These are phyloP conservation scores for Colletotrichum sp. DNA, from an alignment of 2,329 filamentous ascomycete genomes.

Conservation along the genomic window DNA sequence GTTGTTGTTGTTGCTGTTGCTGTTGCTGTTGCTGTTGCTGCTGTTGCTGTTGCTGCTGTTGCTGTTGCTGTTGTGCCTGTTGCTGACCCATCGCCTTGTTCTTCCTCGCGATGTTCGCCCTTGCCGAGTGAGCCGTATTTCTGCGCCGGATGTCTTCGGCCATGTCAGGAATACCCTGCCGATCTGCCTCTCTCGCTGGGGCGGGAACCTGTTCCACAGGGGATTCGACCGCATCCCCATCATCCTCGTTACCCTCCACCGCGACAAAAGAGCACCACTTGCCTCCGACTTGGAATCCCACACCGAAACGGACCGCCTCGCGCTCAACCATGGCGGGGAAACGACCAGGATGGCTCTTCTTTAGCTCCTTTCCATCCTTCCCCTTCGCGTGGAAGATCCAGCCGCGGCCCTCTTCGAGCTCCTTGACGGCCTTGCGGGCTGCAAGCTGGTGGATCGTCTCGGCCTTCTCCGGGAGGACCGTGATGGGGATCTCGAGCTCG, in stretches of 20 bases:
- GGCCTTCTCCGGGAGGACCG: constrained; percentile 45
- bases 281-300: constrained; percentile 68
- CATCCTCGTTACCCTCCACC: constrained; percentile 47
- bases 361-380: constrained; percentile 49
- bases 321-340: constrained; percentile 66
- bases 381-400: constrained; percentile 62
- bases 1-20: not conserved
- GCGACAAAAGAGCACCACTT: constrained; percentile 79
- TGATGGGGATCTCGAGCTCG: constrained; percentile 67
- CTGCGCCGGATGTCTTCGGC: not conserved
- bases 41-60: not conserved
- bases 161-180: not conserved
- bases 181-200: rapidly evolving
- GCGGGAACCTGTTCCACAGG: not conserved
- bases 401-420: constrained; percentile 72
- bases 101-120: not conserved
- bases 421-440: constrained; percentile 68
- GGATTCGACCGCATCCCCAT: not conserved
- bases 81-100: not conserved
- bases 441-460: constrained; percentile 73
- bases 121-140: not conserved
- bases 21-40: not conserved
- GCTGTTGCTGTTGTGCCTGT: not conserved
- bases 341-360: constrained; percentile 49
- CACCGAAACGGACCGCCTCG: constrained; percentile 69